Evolutionary conservation across 495 filamentous ascomycete genomes (phyloP), one percentile per base, ranked within the genome.

Genomic region (Aspergillus kassunensis): DNA sequence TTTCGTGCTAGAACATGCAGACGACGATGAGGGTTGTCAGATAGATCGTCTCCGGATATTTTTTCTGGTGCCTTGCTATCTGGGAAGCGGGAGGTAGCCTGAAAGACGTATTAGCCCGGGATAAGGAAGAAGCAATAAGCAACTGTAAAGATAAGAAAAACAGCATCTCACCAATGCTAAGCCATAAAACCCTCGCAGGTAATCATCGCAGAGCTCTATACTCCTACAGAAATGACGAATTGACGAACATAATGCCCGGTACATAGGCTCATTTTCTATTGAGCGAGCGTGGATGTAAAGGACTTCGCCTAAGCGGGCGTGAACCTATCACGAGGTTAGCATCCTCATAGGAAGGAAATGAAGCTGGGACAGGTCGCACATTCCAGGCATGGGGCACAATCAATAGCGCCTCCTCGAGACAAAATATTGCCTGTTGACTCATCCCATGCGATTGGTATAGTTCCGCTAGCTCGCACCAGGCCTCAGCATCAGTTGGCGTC

Each of bases 331-430:
- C 18, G 31, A 53, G n/a, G 44, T 58, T 30, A 55, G 23, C 10
- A 29, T 18, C 49, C 5, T 31, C 54, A 16, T 20, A 37, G 4
- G 18, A 18, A 21, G 12, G 11, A 16, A 18, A 21, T 18, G 11
- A 16, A 10, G 0, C 13, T 29, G 23, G 6, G 10, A 16, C 6
- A 15, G 12, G 10, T 6, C 87, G 58, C 67, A 93, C 90, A 77
- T 90, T 97, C 89, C 95, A 98, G 23, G 93, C 88, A 73, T 95
- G 91, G 9, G 93, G 92, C n/a, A 82, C 80, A 52, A 95, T 76
- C 30, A 97, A 70, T 27, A 98, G 65, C 34, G 93, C 89, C 65
- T 97, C 93, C 62, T 98, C 95, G 31, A 95, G 72, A 55, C 91
- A 85, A 67, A 86, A 97, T 40, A 92, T 81, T 29, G 91, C 90